Evolutionary conservation across 1,284 basidiomycete species (phyloP).

Genomic region (Gomphus sp.): DNA sequence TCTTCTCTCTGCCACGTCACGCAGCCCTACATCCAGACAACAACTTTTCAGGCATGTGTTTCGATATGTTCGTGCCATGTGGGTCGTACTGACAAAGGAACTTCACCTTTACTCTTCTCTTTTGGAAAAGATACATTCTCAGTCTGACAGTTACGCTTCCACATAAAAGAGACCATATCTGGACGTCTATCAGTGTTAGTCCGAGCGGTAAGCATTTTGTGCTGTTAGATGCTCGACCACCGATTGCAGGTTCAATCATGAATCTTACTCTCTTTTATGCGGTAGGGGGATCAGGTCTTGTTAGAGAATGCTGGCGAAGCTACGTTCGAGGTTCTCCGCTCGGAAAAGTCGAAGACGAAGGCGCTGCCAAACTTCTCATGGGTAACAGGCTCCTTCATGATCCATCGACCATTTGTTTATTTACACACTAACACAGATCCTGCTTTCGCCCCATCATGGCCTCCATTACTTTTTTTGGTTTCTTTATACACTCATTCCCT

Average conservation of each 20-base stretch:
- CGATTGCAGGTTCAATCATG: conserved; percentile 13
- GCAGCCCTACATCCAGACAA: neutral
- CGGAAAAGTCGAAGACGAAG: conserved; percentile 39
- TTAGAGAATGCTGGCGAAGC: conserved; percentile 67
- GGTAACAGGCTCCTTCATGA: conserved; percentile 23
- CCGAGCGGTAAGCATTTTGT: conserved; percentile 14
- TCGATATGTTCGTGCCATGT: neutral
- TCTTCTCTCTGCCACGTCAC: neutral
- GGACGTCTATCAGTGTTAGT: conserved; percentile 6
- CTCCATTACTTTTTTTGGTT: conserved; percentile 70
- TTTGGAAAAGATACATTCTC: conserved; percentile 1
- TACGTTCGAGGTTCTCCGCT: conserved; percentile 53
- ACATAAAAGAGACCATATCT: conserved; percentile 3
- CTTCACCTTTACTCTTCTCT: neutral
- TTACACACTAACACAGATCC: conserved; percentile 29
- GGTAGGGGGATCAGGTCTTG: conserved; percentile 40
- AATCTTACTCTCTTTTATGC: conserved; percentile 40
- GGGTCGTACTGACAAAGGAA: neutral
- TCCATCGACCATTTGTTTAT: neutral
- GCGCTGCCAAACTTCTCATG: conserved; percentile 24
- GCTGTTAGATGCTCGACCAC: neutral
- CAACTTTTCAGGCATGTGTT: conserved; percentile 6
- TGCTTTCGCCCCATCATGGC: conserved; percentile 37
- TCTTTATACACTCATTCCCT: conserved; percentile 83
- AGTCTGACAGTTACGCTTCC: conserved; percentile 3